Percentiles rank a stretch among this genome's conserved stretches.
phyloP scores from a whole-genome alignment of 1,284 basidiomycete genomes.

The Naganishia liquefaciens region DNA sequence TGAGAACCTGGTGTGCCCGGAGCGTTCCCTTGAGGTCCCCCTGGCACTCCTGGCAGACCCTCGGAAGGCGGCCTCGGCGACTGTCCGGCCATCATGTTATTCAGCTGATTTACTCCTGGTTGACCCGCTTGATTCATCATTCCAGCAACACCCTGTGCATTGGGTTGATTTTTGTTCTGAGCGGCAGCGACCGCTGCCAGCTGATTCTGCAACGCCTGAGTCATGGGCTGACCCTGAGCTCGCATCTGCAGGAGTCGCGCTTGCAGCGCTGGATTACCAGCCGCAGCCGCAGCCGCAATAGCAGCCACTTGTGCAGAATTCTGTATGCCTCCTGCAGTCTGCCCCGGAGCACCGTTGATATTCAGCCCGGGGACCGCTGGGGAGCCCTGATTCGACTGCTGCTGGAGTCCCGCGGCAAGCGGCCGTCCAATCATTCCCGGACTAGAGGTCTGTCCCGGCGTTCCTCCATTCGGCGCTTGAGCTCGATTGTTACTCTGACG shows the following conservation, averaged over 20 bases:
- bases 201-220: constrained; percentile 16
- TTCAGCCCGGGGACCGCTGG: neutral
- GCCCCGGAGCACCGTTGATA: constrained; percentile 7
- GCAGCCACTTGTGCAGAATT: constrained; percentile 17
- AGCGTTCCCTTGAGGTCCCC: neutral
- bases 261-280: constrained; percentile 15
- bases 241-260: constrained; percentile 19
- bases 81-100: constrained; percentile 5
- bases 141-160: neutral
- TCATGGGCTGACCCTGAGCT: constrained; percentile 22
- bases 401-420: neutral
- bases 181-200: constrained; percentile 8
- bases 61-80: constrained; percentile 2
- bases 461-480: constrained; percentile 6
- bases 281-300: neutral
- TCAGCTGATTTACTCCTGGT: neutral
- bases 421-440: neutral
- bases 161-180: constrained; percentile 7
- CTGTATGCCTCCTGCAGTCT: neutral
- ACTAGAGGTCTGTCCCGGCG: constrained; percentile 1
- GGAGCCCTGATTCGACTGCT: constrained; percentile 12
- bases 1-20: constrained; percentile 9
- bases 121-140: constrained; percentile 14
- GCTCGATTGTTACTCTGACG: constrained; percentile 3
- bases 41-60: neutral